Evolutionary conservation across 2,329 filamentous ascomycete species (phyloP).

Genomic region (Chaetomium sp.): DNA sequence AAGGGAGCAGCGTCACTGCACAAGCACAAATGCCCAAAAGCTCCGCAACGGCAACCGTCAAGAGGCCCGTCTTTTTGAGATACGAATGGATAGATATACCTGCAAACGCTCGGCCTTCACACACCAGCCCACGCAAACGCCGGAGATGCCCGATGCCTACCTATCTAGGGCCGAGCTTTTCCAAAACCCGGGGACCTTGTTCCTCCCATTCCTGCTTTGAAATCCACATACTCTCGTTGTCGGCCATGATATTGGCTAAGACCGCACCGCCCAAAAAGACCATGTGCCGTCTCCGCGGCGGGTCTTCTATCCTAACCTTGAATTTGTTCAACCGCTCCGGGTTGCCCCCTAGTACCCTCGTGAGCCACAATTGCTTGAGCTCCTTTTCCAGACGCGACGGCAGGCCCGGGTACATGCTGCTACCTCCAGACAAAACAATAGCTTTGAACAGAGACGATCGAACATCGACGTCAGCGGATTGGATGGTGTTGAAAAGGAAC

Average conservation of each 20-base stretch:
- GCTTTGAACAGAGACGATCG: constrained; percentile 92
- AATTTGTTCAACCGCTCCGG: constrained; percentile 96
- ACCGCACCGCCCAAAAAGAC: constrained; percentile 95
- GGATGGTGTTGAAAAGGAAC: constrained; percentile 98
- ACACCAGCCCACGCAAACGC: constrained; percentile 10
- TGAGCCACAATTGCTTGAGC: constrained; percentile 97
- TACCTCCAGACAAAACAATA: constrained; percentile 91
- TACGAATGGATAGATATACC: too few species aligned
- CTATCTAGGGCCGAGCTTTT: constrained; percentile 88
- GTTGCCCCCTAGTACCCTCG: constrained; percentile 80
- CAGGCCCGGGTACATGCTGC: constrained; percentile 97
- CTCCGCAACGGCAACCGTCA: too few species aligned
- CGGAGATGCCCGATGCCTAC: constrained; percentile 16
- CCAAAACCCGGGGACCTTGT: constrained; percentile 73
- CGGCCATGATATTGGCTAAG: constrained; percentile 96
- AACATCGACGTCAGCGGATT: constrained; percentile 90
- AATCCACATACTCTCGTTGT: constrained; percentile 99
- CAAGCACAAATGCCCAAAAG: too few species aligned
- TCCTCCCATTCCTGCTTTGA: constrained; percentile 96
- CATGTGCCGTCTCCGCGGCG: constrained; percentile 93
- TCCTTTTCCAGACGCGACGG: constrained; percentile 96
- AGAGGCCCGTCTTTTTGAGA: too few species aligned
- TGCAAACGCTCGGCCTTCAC: not conserved
- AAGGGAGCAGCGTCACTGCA: too few species aligned
- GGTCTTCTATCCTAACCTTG: constrained; percentile 98